Evolutionary conservation across 164 flowering plant genomes (phyloP).

Genomic region (Aristolochia californica): DNA sequence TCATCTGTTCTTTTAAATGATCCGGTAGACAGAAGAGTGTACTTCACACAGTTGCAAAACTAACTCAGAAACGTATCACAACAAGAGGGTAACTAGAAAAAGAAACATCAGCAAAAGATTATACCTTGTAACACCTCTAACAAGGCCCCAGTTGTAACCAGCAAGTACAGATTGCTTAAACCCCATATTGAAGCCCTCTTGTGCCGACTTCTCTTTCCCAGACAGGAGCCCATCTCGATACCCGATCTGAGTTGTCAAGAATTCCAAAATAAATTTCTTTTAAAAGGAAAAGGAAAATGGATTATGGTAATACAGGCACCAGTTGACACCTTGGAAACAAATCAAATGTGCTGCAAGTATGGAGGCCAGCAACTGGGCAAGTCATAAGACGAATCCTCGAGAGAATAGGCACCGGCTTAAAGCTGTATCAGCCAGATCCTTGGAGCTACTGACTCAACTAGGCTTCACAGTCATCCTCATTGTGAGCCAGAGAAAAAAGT

Average conservation of each 20-base stretch:
- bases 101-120: not conserved
- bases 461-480: too few species aligned
- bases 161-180: constrained; percentile 57
- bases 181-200: constrained; percentile 76
- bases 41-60: constrained; percentile 20
- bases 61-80: not conserved
- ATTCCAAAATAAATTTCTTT: constrained; percentile 1
- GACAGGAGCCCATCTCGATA: constrained; percentile 79
- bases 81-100: not conserved
- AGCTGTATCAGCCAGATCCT: too few species aligned
- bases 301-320: not conserved
- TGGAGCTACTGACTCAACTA: too few species aligned
- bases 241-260: constrained; percentile 39
- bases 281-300: not conserved
- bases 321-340: too few species aligned
- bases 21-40: constrained; percentile 54
- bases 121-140: constrained; percentile 79
- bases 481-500: too few species aligned
- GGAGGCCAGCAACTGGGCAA: too few species aligned
- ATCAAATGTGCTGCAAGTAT: too few species aligned
- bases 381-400: too few species aligned
- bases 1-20: constrained; percentile 44
- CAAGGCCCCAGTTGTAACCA: constrained; percentile 71
- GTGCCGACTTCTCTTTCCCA: constrained; percentile 75
- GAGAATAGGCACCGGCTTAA: too few species aligned